phyloP scores from a whole-genome alignment of 331 rosid species.

The Rosa hybrid region DNA sequence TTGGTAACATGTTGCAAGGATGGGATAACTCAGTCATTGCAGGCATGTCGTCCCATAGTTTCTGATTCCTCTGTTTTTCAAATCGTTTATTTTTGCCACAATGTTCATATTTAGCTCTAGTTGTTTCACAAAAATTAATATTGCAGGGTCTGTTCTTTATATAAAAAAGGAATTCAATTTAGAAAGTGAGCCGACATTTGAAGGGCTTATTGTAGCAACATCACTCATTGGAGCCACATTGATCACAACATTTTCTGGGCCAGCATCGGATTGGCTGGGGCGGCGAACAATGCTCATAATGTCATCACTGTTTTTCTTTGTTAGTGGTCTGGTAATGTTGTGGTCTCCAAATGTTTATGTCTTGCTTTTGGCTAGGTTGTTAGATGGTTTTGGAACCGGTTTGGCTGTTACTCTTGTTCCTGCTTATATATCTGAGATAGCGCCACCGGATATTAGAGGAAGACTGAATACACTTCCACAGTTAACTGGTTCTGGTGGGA shows the following conservation, averaged over 20 bases:
- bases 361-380: conserved; percentile 26
- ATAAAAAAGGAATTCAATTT: conserved; percentile 26
- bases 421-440: conserved; percentile 30
- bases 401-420: conserved; percentile 31
- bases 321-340: conserved; percentile 20
- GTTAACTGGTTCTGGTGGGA: conserved; percentile 30
- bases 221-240: conserved; percentile 29
- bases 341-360: conserved; percentile 33
- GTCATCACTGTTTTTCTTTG: conserved; percentile 21
- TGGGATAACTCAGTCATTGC: conserved; percentile 38
- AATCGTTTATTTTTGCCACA: background rate
- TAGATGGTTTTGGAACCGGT: conserved; percentile 33
- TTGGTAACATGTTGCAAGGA: conserved; percentile 34
- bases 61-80: background rate
- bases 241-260: conserved; percentile 30
- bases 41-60: conserved; percentile 2
- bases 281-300: conserved; percentile 26
- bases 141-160: conserved; percentile 26
- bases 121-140: background rate
- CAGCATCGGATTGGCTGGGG: conserved; percentile 24
- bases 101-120: background rate
- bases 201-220: conserved; percentile 26
- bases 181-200: conserved; percentile 22
- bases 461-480: conserved; percentile 28
- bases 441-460: conserved; percentile 33